Conservation (phyloP, 2,329 filamentous ascomycete species). For the Pestalotiopsis sp. region DNA sequence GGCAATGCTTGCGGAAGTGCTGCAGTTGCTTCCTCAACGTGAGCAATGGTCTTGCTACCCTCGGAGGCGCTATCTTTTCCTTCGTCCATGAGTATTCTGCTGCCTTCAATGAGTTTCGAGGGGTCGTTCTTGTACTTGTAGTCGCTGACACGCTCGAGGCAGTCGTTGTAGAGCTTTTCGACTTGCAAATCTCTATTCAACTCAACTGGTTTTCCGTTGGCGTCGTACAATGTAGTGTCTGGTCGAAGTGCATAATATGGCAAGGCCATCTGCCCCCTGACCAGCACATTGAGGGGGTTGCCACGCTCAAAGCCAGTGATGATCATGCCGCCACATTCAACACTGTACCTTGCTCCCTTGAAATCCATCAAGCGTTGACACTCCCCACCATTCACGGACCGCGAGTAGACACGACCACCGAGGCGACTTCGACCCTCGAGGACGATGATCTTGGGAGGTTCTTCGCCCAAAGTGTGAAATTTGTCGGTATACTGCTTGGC, state of each 20-base stretch:
- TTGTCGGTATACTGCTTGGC: slow-evolving; percentile 77
- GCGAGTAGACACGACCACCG: slow-evolving; percentile 92
- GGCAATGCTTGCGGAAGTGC: slow-evolving; percentile 58
- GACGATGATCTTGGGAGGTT: slow-evolving; percentile 74
- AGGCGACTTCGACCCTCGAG: slow-evolving; percentile 87
- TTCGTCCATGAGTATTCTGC: slow-evolving; percentile 78
- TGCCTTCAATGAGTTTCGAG: slow-evolving; percentile 76
- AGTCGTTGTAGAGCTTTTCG: slow-evolving; percentile 93
- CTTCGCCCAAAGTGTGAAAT: slow-evolving; percentile 67
- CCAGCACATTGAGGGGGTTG: slow-evolving; percentile 88
- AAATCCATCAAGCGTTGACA: slow-evolving; percentile 51
- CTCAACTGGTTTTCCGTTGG: slow-evolving; percentile 77
- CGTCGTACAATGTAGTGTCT: slow-evolving; percentile 90
- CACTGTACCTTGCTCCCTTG: slow-evolving; percentile 71
- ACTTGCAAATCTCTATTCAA: slow-evolving; percentile 77
- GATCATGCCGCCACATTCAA: slow-evolving; percentile 97
- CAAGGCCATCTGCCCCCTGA: slow-evolving; percentile 86
- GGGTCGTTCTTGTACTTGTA: slow-evolving; percentile 80
- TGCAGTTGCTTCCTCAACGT: slow-evolving; percentile 71
- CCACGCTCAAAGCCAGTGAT: slow-evolving; percentile 96
- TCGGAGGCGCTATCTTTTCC: slow-evolving; percentile 78
- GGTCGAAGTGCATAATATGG: slow-evolving; percentile 80
- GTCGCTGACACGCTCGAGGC: slow-evolving; percentile 86
- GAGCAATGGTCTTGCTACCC: slow-evolving; percentile 70
- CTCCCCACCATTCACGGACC: slow-evolving; percentile 62